These are phyloP conservation scores for Ligustrum vulgare DNA, from an alignment of 257 asterid species.

Conservation along the genomic window DNA sequence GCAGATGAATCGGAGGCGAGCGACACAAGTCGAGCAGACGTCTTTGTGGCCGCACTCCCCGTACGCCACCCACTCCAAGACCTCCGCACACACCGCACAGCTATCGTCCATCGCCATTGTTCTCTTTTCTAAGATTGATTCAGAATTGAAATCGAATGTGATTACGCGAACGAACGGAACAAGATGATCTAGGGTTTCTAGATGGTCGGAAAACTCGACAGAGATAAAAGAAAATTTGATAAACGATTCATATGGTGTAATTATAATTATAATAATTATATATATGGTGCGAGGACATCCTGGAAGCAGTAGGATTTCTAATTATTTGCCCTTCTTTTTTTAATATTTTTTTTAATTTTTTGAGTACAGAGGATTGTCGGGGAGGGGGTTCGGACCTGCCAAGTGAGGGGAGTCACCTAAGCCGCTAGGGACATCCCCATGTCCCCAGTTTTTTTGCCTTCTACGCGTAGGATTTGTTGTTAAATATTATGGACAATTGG, in stretches of 20 bases:
- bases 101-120: slow-evolving; percentile 78
- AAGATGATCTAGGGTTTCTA: slow-evolving; percentile 3
- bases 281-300: too few species aligned
- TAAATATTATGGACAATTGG: too few species aligned
- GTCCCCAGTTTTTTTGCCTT: too few species aligned
- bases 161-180: not conserved
- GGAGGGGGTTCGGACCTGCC: too few species aligned
- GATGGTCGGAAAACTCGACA: not conserved
- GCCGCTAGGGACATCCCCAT: too few species aligned
- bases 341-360: too few species aligned
- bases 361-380: too few species aligned
- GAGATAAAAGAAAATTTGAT: not conserved
- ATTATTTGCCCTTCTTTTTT: too few species aligned
- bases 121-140: not conserved
- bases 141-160: not conserved
- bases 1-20: slow-evolving; percentile 97
- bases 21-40: slow-evolving; percentile 96
- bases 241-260: not conserved
- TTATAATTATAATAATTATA: too few species aligned
- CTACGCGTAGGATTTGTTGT: too few species aligned
- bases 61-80: slow-evolving; percentile 93
- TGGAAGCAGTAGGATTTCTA: too few species aligned
- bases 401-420: too few species aligned
- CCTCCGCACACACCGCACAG: slow-evolving; percentile 97
- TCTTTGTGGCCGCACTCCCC: slow-evolving; percentile 98